Conservation (phyloP, 2,329 filamentous ascomycete species). For the Fusarium sp. region DNA sequence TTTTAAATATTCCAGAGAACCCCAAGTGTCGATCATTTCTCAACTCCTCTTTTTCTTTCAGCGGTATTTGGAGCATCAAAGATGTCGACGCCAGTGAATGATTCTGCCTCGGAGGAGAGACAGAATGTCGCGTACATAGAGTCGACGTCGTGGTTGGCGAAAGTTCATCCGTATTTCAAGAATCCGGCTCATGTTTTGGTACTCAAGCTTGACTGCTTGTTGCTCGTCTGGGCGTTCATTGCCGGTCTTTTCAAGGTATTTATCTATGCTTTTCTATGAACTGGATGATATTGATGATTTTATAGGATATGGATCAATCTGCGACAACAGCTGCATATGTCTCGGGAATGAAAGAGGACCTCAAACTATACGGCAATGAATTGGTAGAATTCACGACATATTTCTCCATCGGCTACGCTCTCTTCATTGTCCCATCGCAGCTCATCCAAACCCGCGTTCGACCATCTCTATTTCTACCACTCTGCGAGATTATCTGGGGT, state of each 20-base stretch:
- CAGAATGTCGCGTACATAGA: background rate
- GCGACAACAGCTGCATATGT: constrained; percentile 36
- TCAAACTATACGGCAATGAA: constrained; percentile 28
- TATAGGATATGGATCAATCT: constrained; percentile 39
- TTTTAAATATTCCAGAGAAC: background rate
- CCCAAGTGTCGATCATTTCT: constrained; percentile 4
- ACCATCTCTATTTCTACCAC: constrained; percentile 32
- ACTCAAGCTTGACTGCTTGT: constrained; percentile 43
- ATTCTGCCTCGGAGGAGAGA: background rate
- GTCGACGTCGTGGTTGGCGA: constrained; percentile 44
- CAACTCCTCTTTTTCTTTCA: background rate
- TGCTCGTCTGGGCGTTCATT: constrained; percentile 42
- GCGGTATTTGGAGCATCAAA: background rate
- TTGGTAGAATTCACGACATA: constrained; percentile 40
- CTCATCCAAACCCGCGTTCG: constrained; percentile 37
- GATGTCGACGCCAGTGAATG: constrained; percentile 18
- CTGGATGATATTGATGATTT: fast-evolving
- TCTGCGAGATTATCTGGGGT: constrained; percentile 38
- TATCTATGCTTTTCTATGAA: fast-evolving
- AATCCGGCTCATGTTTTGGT: constrained; percentile 43
- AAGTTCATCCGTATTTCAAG: constrained; percentile 44
- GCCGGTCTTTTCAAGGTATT: constrained; percentile 23
- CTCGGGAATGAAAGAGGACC: constrained; percentile 38
- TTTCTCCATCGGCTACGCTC: constrained; percentile 38
- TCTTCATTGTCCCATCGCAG: constrained; percentile 37